These are phyloP conservation scores for Nemania sp. DNA, from an alignment of 2,329 filamentous ascomycete species.

Conservation along the genomic window DNA sequence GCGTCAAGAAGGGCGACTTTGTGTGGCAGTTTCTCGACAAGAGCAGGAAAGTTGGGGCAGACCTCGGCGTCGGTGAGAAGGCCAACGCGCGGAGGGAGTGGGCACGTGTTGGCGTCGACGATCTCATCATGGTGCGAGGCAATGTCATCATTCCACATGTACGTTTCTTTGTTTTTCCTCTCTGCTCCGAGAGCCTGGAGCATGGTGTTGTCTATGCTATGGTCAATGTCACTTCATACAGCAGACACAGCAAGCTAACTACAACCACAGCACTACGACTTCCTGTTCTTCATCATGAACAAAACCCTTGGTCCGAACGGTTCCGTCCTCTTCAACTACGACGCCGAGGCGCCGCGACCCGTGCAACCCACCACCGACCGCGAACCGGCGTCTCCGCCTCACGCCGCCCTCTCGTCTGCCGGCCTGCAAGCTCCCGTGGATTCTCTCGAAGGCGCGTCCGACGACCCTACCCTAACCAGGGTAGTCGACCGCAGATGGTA, in stretches of 20 bases:
- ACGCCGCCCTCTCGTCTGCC: slow-evolving; percentile 44
- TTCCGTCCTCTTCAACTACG: slow-evolving; percentile 76
- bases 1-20: slow-evolving; percentile 89
- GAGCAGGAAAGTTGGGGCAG: slow-evolving; percentile 86
- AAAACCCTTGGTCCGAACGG: slow-evolving; percentile 75
- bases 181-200: neutral
- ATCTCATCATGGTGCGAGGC: slow-evolving; percentile 88
- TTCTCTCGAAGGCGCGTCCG: slow-evolving; percentile 71
- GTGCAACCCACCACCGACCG: slow-evolving; percentile 22
- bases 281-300: slow-evolving; percentile 96
- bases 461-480: slow-evolving; percentile 83
- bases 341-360: slow-evolving; percentile 46
- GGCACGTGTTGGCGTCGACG: slow-evolving; percentile 92
- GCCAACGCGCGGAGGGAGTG: slow-evolving; percentile 76
- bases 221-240: too few relatives aligned
- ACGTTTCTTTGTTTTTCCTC: slow-evolving; percentile 46
- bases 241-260: slow-evolving; percentile 27
- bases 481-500: slow-evolving; percentile 97
- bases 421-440: slow-evolving; percentile 51
- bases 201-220: too few relatives aligned
- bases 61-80: slow-evolving; percentile 73
- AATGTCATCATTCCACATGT: slow-evolving; percentile 94
- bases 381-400: slow-evolving; percentile 41
- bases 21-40: slow-evolving; percentile 93
- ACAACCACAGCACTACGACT: slow-evolving; percentile 79